Conservation (phyloP, 1,284 basidiomycete genomes). For the Neolentinus lepideus region DNA sequence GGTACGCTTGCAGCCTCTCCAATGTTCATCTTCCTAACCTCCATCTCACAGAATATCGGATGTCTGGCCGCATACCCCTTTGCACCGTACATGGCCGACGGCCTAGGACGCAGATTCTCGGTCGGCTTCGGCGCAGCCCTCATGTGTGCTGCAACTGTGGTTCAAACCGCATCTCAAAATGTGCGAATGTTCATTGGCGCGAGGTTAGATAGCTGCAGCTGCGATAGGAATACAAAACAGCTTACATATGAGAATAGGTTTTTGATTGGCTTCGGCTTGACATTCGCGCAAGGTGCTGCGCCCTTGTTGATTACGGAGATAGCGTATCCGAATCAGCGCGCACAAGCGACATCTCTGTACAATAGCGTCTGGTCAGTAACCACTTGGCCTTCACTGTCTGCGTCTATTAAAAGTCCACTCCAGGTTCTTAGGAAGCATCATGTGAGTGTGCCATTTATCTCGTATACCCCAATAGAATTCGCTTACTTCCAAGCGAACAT, state of each 20-base stretch:
- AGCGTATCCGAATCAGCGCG: constrained; percentile 46
- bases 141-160: constrained; percentile 57
- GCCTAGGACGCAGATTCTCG: constrained; percentile 53
- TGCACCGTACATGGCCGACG: constrained; percentile 15
- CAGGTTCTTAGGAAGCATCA: constrained; percentile 32
- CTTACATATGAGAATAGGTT: constrained; percentile 22
- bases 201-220: constrained; percentile 30
- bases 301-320: constrained; percentile 50
- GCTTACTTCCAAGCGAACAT: not conserved
- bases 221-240: not conserved
- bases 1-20: constrained; percentile 15
- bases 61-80: constrained; percentile 16
- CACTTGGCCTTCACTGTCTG: constrained; percentile 5
- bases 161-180: constrained; percentile 67
- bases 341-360: constrained; percentile 44
- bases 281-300: constrained; percentile 42
- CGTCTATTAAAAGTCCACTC: constrained; percentile 8
- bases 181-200: constrained; percentile 80
- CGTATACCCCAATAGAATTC: not conserved
- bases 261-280: constrained; percentile 47
- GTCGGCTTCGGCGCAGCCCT: constrained; percentile 54
- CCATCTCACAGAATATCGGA: constrained; percentile 12
- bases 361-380: constrained; percentile 43
- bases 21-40: constrained; percentile 19
- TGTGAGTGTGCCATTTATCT: constrained; percentile 24